These are phyloP conservation scores for Nothophaeocryptopus gaeumannii DNA, from an alignment of 2,329 filamentous ascomycete genomes.

Conservation along the genomic window DNA sequence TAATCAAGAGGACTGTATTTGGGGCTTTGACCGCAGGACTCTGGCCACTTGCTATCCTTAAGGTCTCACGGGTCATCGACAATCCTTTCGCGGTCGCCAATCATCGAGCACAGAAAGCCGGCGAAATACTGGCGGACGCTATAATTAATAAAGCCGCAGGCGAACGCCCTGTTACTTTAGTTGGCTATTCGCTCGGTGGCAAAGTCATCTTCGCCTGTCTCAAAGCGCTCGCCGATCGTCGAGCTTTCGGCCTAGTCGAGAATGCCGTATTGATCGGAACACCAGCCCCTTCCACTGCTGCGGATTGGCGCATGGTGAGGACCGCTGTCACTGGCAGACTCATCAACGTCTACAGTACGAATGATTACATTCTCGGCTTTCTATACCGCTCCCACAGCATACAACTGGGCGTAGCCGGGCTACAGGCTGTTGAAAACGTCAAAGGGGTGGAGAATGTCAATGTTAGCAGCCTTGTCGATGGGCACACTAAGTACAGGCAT, in stretches of 20 bases:
- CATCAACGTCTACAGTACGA: slow-evolving; percentile 83
- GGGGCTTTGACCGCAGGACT: slow-evolving; percentile 47
- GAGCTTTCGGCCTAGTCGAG: slow-evolving; percentile 80
- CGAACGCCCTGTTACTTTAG: slow-evolving; percentile 39
- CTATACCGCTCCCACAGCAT: slow-evolving; percentile 81
- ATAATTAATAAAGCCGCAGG: slow-evolving; percentile 43
- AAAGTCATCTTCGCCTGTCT: slow-evolving; percentile 77
- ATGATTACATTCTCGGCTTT: slow-evolving; percentile 84
- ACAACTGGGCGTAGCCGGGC: slow-evolving; percentile 76
- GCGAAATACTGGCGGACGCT: slow-evolving; percentile 41
- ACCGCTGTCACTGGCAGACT: slow-evolving; percentile 76
- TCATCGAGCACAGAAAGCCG: slow-evolving; percentile 39
- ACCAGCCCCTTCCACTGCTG: slow-evolving; percentile 68
- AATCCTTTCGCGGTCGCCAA: slow-evolving; percentile 42
- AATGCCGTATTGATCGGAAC: slow-evolving; percentile 79
- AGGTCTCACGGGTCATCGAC: slow-evolving; percentile 42
- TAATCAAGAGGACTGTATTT: slow-evolving; percentile 62
- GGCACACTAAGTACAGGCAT: slow-evolving; percentile 51
- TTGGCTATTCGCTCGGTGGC: slow-evolving; percentile 42
- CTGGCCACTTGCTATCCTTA: slow-evolving; percentile 49
- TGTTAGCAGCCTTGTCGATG: slow-evolving; percentile 50
- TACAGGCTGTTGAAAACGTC: slow-evolving; percentile 69
- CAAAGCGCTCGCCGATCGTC: slow-evolving; percentile 69
- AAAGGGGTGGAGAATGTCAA: slow-evolving; percentile 62
- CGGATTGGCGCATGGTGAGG: slow-evolving; percentile 73